These are phyloP conservation scores for Talaromyces piceae DNA, from an alignment of 2,329 filamentous ascomycete species.

Conservation along the genomic window DNA sequence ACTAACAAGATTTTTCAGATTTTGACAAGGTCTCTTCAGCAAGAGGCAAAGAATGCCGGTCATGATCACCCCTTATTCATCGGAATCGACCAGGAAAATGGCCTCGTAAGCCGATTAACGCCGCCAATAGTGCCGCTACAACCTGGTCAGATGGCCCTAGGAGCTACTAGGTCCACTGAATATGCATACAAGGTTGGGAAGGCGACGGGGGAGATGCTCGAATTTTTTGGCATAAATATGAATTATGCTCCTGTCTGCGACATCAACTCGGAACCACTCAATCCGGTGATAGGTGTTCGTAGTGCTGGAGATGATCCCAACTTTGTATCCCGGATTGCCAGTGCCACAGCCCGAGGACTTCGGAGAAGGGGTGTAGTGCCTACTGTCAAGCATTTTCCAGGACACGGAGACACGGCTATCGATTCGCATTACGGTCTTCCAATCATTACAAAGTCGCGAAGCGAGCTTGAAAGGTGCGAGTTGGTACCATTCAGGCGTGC, in stretches of 20 bases:
- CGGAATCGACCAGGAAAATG: conserved; percentile 41
- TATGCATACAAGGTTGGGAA: conserved; percentile 29
- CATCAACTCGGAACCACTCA: conserved; percentile 38
- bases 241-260: conserved; percentile 41
- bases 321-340: conserved; percentile 35
- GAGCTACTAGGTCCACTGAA: conserved; percentile 31
- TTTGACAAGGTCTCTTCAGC: conserved; percentile 30
- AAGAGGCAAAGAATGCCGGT: conserved; percentile 31
- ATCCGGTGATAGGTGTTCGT: conserved; percentile 38
- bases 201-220: conserved; percentile 33
- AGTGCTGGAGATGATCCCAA: conserved; percentile 38
- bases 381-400: conserved; percentile 41
- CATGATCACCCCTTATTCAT: conserved; percentile 37
- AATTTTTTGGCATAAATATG: conserved; percentile 38
- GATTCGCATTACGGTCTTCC: conserved; percentile 40
- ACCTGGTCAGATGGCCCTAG: conserved; percentile 39
- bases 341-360: conserved; percentile 31
- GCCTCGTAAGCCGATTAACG: conserved; percentile 36
- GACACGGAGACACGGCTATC: conserved; percentile 38
- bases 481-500: conserved; percentile 39
- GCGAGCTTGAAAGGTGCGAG: conserved; percentile 34
- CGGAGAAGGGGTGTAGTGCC: conserved; percentile 33
- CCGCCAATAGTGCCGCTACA: conserved; percentile 34
- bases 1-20: conserved; percentile 18
- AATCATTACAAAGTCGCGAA: conserved; percentile 30